phyloP scores from a whole-genome alignment of 176 grass and related monocot species.

The Coix lacrymajobi region DNA sequence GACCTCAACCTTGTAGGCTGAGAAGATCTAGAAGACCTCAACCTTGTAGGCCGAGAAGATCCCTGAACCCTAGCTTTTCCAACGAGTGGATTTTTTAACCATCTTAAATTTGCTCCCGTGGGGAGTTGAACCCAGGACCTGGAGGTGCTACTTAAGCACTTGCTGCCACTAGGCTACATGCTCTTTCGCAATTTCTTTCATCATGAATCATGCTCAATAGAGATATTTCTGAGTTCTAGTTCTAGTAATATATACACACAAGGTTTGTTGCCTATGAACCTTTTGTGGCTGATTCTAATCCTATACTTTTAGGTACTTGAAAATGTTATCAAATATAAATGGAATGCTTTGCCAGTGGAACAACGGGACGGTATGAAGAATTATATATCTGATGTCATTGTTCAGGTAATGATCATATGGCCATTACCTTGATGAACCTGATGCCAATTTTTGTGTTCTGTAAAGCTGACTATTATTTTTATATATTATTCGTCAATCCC shows the following conservation, averaged over 20 bases:
- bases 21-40: no score
- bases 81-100: no score
- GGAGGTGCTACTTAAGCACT: no score
- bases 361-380: conserved; percentile 79
- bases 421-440: neutral
- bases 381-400: conserved; percentile 78
- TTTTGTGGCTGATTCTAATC: neutral
- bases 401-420: conserved; percentile 34
- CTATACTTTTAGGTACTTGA: conserved; percentile 58
- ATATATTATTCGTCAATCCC: no score
- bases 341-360: conserved; percentile 65
- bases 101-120: no score
- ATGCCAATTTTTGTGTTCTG: neutral
- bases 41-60: no score
- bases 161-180: no score
- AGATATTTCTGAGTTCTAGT: neutral
- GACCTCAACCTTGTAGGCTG: no score
- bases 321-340: conserved; percentile 77
- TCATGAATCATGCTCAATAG: neutral
- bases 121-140: no score
- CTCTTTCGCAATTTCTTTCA: no score
- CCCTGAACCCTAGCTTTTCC: no score
- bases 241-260: neutral
- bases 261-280: neutral
- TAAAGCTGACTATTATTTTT: neutral